A percentile compares a stretch with the other conserved stretches of the same genome.
Evolutionary conservation across 1,284 basidiomycete genomes (phyloP).

Genomic region (Cryptococcus hybrid): DNA sequence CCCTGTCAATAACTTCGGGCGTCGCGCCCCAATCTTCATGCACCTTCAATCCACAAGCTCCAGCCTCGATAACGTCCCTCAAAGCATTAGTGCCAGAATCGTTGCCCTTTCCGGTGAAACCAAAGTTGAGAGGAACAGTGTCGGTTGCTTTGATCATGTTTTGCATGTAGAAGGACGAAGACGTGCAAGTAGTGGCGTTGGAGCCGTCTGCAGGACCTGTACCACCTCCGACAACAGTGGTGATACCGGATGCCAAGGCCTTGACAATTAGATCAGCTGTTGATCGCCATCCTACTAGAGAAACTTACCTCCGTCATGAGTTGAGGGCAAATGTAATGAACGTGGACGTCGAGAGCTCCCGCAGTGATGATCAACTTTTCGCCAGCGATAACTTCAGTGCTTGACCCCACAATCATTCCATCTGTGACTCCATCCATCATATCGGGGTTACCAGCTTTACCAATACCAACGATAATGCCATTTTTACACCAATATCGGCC

Average conservation of each 20-base stretch:
- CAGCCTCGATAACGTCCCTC: conserved; percentile 81
- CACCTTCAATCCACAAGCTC: conserved; percentile 88
- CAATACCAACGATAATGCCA: conserved; percentile 82
- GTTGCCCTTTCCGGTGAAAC: conserved; percentile 91
- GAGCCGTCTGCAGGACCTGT: conserved; percentile 90
- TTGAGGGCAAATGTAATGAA: conserved; percentile 93
- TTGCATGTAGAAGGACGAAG: conserved; percentile 79
- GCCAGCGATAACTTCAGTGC: conserved; percentile 91
- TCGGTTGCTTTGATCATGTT: conserved; percentile 90
- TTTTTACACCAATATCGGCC: conserved; percentile 95
- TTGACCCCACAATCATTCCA: conserved; percentile 75
- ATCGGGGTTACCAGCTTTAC: conserved; percentile 97
- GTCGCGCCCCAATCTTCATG: conserved; percentile 99
- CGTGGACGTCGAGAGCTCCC: conserved; percentile 87
- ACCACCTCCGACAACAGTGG: conserved; percentile 87
- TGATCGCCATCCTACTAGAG: background rate
- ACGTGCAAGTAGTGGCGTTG: conserved; percentile 93
- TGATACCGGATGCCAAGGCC: conserved; percentile 61
- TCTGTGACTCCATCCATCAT: conserved; percentile 80
- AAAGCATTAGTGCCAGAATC: conserved; percentile 70
- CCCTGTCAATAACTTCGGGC: conserved; percentile 76
- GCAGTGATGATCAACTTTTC: conserved; percentile 93
- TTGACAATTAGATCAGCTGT: conserved; percentile 9
- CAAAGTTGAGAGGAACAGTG: conserved; percentile 85
- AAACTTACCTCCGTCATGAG: conserved; percentile 64